phyloP scores from a whole-genome alignment of 2,329 filamentous ascomycete genomes.

The Colletotrichum shisoi region DNA sequence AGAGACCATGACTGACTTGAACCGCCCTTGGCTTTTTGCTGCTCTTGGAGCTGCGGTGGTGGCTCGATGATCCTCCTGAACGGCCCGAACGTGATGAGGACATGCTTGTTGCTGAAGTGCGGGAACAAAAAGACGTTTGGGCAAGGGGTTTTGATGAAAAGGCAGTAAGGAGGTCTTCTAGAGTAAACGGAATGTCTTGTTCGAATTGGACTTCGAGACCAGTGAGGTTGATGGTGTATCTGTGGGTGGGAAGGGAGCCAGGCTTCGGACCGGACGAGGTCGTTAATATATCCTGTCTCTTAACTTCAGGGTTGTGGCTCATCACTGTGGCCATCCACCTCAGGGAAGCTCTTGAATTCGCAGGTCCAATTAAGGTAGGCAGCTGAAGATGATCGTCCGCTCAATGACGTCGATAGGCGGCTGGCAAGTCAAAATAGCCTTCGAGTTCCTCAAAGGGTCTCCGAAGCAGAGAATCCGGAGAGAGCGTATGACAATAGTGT shows the following conservation, averaged over 20 bases:
- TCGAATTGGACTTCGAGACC: constrained; percentile 2
- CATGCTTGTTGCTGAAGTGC: constrained; percentile 40
- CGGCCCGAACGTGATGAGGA: constrained; percentile 46
- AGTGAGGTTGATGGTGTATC: constrained; percentile 12
- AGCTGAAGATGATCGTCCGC: constrained; percentile 4
- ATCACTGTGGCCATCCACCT: constrained; percentile 13
- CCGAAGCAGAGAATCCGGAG: constrained; percentile 10
- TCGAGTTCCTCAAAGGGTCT: neutral
- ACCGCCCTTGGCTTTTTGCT: constrained; percentile 44
- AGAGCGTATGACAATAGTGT: constrained; percentile 19
- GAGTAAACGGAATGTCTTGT: constrained; percentile 9
- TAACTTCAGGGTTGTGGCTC: neutral
- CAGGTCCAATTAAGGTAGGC: constrained; percentile 1
- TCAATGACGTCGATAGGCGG: constrained; percentile 22
- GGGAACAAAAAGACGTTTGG: constrained; percentile 7
- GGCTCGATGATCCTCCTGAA: constrained; percentile 39
- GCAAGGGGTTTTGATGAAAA: constrained; percentile 6
- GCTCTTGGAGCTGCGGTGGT: constrained; percentile 41
- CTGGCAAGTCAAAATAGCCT: constrained; percentile 25
- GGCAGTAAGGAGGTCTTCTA: constrained; percentile 20
- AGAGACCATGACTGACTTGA: constrained; percentile 46
- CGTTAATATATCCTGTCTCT: constrained; percentile 27
- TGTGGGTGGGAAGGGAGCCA: neutral
- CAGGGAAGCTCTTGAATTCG: neutral
- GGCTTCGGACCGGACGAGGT: constrained; percentile 6